These are phyloP conservation scores for Acrocalymma vagum DNA, from an alignment of 2,329 filamentous ascomycete species.

Conservation along the genomic window DNA sequence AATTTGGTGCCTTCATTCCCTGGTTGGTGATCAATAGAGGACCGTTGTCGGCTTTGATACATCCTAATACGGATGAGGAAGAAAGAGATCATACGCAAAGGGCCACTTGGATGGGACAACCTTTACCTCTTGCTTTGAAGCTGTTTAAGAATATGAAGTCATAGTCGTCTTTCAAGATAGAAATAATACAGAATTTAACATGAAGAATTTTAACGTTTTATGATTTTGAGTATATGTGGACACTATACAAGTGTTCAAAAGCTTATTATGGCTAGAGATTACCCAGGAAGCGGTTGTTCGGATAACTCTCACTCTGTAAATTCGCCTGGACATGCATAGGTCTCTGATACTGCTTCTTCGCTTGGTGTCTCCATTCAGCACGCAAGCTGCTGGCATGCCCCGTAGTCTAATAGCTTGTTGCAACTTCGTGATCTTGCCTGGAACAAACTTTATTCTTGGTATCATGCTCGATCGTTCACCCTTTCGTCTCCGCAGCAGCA, in stretches of 20 bases:
- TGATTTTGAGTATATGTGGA: too few species aligned
- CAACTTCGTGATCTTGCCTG: too few species aligned
- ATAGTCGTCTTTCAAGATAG: not conserved
- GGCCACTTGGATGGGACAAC: constrained; percentile 79
- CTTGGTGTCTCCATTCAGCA: too few species aligned
- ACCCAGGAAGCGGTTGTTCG: too few species aligned
- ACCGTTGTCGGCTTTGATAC: constrained; percentile 78
- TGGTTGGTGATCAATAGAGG: constrained; percentile 87
- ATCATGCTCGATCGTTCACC: constrained; percentile 15
- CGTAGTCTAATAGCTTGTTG: too few species aligned
- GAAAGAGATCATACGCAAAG: constrained; percentile 71
- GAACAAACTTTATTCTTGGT: not conserved
- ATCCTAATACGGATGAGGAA: constrained; percentile 80
- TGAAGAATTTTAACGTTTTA: too few species aligned
- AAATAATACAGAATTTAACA: not conserved
- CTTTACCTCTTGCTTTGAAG: constrained; percentile 66
- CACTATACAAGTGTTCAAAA: too few species aligned
- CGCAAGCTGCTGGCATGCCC: too few species aligned
- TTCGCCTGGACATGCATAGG: too few species aligned
- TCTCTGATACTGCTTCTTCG: too few species aligned
- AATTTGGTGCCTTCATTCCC: constrained; percentile 88
- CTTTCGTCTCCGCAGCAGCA: constrained; percentile 31
- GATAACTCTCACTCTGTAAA: too few species aligned
- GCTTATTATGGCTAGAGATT: too few species aligned
- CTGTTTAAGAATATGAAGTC: constrained; percentile 55